Evolutionary conservation across 2,329 filamentous ascomycete genomes (phyloP).

Genomic region (Sclerotinia glacialis): DNA sequence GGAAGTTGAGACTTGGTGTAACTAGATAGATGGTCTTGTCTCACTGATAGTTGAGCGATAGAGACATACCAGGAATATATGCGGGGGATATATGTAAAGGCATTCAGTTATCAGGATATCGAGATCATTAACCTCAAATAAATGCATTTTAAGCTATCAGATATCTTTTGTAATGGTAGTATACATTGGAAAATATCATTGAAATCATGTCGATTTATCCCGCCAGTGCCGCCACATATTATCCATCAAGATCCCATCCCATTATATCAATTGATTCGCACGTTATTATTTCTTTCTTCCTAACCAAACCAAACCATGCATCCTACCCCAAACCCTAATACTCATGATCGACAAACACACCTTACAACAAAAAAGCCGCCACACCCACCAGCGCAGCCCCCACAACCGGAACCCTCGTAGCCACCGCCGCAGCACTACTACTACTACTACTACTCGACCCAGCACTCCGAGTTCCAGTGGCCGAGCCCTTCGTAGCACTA

Average conservation of each 20-base stretch:
- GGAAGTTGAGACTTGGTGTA: no score
- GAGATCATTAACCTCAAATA: neutral
- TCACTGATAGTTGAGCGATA: neutral
- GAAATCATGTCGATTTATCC: neutral
- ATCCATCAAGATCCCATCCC: no score
- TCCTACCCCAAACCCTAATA: neutral
- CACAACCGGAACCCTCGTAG: neutral
- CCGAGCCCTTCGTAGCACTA: neutral
- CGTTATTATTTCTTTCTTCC: neutral
- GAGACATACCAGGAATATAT: neutral
- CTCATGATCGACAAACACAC: no score
- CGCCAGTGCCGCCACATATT: neutral
- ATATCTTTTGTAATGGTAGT: conserved; percentile 1
- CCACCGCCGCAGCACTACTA: neutral
- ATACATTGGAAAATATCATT: neutral
- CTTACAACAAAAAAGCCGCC: conserved; percentile 11
- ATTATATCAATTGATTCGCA: neutral
- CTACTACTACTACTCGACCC: neutral
- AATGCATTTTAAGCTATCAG: neutral
- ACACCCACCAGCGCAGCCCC: neutral
- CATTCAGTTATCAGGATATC: neutral
- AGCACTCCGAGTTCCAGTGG: neutral
- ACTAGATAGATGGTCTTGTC: neutral
- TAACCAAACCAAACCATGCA: neutral
- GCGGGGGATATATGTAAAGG: neutral